A percentile compares a stretch with the other conserved stretches of the same genome.
These are phyloP conservation scores for Paramecium biaurelia DNA, from an alignment of 73 alveolate genomes.

Conservation along the genomic window DNA sequence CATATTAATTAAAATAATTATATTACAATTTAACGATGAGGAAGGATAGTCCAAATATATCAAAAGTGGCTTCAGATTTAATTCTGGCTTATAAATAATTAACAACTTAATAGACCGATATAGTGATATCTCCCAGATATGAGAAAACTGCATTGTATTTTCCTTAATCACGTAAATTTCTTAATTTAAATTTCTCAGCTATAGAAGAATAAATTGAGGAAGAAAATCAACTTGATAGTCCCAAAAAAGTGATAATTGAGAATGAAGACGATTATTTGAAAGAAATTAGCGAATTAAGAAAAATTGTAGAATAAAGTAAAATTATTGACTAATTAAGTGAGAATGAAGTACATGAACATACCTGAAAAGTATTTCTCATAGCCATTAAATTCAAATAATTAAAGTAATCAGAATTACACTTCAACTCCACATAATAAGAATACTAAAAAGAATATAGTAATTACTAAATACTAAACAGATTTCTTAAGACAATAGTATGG, in stretches of 20 bases:
- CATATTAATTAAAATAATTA: background rate
- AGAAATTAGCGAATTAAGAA: conserved; percentile 7
- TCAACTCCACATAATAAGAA: background rate
- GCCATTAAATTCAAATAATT: background rate
- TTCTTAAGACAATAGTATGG: background rate
- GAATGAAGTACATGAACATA: conserved; percentile 17
- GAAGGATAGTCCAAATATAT: background rate
- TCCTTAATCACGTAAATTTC: background rate
- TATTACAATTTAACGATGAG: background rate
- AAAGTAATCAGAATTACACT: background rate
- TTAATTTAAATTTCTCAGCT: background rate
- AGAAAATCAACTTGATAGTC: background rate
- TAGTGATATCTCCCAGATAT: background rate
- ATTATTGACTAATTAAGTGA: background rate
- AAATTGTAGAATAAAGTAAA: conserved; percentile 17
- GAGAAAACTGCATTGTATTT: background rate
- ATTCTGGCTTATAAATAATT: background rate
- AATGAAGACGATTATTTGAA: background rate
- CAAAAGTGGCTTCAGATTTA: background rate
- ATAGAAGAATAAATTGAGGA: background rate
- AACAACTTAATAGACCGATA: background rate
- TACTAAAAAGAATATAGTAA: background rate
- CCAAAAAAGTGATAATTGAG: background rate
- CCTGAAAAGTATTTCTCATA: background rate
- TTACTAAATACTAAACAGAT: background rate